A percentile compares a stretch with the other conserved stretches of the same genome.
These are phyloP conservation scores for Fusarium newnesense DNA, from an alignment of 2,329 filamentous ascomycete species.

Conservation along the genomic window DNA sequence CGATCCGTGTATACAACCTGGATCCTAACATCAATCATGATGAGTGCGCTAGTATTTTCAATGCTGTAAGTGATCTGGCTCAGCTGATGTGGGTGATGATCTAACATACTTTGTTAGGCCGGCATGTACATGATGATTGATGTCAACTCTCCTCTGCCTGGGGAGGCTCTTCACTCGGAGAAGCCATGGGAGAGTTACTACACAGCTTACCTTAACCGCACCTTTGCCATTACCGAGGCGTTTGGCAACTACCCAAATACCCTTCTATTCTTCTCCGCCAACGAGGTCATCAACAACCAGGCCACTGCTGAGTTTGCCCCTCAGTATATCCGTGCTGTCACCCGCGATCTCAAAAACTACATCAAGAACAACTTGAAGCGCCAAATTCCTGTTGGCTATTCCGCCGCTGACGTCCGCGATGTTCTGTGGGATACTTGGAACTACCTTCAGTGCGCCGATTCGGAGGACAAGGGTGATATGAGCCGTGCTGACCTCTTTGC, in stretches of 20 bases:
- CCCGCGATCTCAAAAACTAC: constrained; percentile 84
- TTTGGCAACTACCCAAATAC: constrained; percentile 75
- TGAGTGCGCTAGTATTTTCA: constrained; percentile 74
- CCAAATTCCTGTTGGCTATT: constrained; percentile 81
- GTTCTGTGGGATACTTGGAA: constrained; percentile 80
- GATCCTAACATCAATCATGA: constrained; percentile 74
- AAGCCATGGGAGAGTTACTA: constrained; percentile 71
- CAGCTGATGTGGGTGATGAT: not conserved
- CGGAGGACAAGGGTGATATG: constrained; percentile 64
- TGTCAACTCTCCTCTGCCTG: constrained; percentile 72
- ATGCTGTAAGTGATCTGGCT: constrained; percentile 55
- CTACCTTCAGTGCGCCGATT: constrained; percentile 75
- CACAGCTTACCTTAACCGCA: constrained; percentile 70
- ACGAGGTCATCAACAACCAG: constrained; percentile 79
- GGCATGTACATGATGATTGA: constrained; percentile 77
- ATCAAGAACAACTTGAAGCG: constrained; percentile 76
- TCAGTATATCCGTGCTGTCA: constrained; percentile 79
- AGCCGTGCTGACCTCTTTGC: constrained; percentile 80
- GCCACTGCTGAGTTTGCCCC: constrained; percentile 69
- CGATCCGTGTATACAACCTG: constrained; percentile 77
- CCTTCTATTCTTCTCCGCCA: constrained; percentile 80
- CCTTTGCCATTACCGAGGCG: constrained; percentile 73
- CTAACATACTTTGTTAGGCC: constrained; percentile 51
- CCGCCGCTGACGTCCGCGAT: constrained; percentile 79
- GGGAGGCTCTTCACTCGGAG: constrained; percentile 65